phyloP scores from a whole-genome alignment of 257 asterid species.

The Solanum chaucha region DNA sequence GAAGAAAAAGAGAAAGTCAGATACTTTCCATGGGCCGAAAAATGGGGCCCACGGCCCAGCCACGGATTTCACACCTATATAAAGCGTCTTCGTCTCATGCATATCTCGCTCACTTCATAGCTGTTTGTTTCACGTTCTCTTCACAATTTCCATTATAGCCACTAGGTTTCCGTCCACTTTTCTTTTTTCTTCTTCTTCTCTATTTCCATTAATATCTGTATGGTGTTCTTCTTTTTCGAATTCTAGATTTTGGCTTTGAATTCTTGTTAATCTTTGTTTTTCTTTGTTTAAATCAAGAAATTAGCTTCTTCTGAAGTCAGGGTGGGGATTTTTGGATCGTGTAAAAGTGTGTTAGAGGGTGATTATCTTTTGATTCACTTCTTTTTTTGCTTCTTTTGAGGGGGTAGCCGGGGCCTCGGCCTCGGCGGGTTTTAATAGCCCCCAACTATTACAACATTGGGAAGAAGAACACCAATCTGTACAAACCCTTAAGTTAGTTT shows the following conservation, averaged over 20 bases:
- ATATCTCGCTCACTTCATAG: constrained; percentile 54
- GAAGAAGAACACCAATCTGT: not conserved
- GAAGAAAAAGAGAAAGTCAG: not conserved
- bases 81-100: constrained; percentile 43
- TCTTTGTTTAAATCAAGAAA: not conserved
- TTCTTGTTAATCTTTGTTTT: not conserved
- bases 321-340: constrained; percentile 68
- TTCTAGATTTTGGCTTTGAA: constrained; percentile 14
- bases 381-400: constrained; percentile 83
- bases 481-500: not conserved
- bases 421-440: constrained; percentile 99
- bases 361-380: constrained; percentile 57
- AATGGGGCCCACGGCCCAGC: constrained; percentile 4
- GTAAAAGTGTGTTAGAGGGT: constrained; percentile 33
- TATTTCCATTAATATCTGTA: constrained; percentile 28
- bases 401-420: constrained; percentile 99
- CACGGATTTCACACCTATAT: constrained; percentile 28
- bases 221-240: constrained; percentile 34
- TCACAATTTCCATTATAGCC: constrained; percentile 6
- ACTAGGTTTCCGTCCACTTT: constrained; percentile 28
- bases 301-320: constrained; percentile 77
- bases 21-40: not conserved
- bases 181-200: not conserved
- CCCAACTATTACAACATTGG: constrained; percentile 62
- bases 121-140: constrained; percentile 17